Conservation (phyloP, 306 rosid genomes). For the Cucurbita argyrosperma region DNA sequence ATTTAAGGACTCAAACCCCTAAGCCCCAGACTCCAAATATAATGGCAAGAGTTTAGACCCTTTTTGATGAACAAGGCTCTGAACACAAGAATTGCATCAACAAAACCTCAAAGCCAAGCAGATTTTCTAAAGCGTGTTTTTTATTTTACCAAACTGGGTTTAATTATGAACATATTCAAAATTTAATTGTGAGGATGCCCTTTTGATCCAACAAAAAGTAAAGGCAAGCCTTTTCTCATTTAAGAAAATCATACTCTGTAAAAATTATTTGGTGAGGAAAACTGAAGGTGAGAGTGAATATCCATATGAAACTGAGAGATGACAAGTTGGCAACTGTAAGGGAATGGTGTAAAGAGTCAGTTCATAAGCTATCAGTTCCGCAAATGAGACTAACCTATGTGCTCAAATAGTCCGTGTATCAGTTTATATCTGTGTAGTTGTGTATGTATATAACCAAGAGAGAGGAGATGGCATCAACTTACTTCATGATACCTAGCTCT, state of each 20-base stretch:
- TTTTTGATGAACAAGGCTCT: not conserved
- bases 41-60: not conserved
- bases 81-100: not conserved
- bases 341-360: not conserved
- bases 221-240: not conserved
- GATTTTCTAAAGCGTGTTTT: not conserved
- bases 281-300: not conserved
- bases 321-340: not conserved
- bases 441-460: not conserved
- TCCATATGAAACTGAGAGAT: not conserved
- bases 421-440: not conserved
- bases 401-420: not conserved
- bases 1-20: not conserved
- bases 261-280: not conserved
- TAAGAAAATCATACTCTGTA: too few relatives aligned
- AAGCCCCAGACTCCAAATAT: not conserved
- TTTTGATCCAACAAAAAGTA: not conserved
- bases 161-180: not conserved
- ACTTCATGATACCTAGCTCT: constrained; percentile 61
- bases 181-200: not conserved
- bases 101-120: not conserved
- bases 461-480: constrained; percentile 19
- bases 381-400: not conserved
- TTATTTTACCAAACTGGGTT: not conserved
- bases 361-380: not conserved